Percentiles rank a stretch among this genome's conserved stretches.
Evolutionary conservation across 768 basidiomycete species (phyloP).

Genomic region (Rhodotorula graminis): DNA sequence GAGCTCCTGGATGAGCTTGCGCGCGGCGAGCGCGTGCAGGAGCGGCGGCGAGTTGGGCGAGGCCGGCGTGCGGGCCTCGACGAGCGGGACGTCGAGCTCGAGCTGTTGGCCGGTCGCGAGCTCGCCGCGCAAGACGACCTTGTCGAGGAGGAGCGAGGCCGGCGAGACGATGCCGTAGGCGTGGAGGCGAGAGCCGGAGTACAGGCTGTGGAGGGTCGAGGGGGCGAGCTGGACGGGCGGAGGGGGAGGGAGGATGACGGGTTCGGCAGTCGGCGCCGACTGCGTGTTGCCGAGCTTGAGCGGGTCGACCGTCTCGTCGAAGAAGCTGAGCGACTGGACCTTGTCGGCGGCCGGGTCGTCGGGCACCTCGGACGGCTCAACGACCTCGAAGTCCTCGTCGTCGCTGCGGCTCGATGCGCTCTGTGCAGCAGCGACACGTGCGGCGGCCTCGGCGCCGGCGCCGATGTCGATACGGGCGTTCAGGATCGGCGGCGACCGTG

Average conservation of each 20-base stretch:
- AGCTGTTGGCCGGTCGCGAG: slow-evolving; percentile 34
- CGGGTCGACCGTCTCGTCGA: neutral
- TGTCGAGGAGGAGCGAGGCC: slow-evolving; percentile 5
- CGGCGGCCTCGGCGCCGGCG: neutral
- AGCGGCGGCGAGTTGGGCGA: neutral
- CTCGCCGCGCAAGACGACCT: slow-evolving; percentile 32
- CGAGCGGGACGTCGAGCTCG: slow-evolving; percentile 35
- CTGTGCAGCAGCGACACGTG: neutral
- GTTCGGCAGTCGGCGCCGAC: neutral
- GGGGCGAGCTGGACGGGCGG: slow-evolving; percentile 29
- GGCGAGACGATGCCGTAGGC: slow-evolving; percentile 14
- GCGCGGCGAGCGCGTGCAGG: slow-evolving; percentile 58
- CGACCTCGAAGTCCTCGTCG: slow-evolving; percentile 30
- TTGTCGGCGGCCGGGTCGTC: neutral
- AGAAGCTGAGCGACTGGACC: too few species aligned
- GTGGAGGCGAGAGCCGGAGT: slow-evolving; percentile 13
- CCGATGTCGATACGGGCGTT: slow-evolving; percentile 56
- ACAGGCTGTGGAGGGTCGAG: neutral
- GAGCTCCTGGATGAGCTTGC: slow-evolving; percentile 56
- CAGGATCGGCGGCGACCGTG: slow-evolving; percentile 53
- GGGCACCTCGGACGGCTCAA: slow-evolving; percentile 2
- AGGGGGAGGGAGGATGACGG: neutral
- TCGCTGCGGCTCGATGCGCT: too few species aligned
- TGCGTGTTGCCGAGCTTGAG: neutral
- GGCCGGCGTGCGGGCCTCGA: neutral